A percentile compares a stretch with the other conserved stretches of the same genome.
Conservation (phyloP, 352 stramenopile species). For the Elongisporangium prolatum region DNA sequence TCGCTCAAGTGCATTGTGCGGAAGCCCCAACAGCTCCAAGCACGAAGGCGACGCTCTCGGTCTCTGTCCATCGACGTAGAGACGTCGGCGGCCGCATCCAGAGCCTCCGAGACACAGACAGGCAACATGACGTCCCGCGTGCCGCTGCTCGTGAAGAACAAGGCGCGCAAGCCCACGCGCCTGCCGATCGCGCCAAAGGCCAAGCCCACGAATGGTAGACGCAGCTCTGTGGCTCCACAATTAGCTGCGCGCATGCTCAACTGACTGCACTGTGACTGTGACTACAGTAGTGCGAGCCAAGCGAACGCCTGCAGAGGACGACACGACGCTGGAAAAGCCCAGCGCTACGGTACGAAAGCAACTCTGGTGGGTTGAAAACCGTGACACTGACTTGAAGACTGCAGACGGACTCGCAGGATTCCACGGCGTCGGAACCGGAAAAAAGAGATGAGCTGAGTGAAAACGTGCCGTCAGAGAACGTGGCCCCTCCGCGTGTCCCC, state of each 20-base stretch:
- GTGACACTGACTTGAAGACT: background rate
- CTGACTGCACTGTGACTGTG: background rate
- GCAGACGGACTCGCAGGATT: background rate
- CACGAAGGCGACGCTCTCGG: background rate
- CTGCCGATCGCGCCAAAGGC: slow-evolving; percentile 60
- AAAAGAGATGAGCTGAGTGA: background rate
- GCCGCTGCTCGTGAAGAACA: slow-evolving; percentile 70
- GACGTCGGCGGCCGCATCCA: background rate
- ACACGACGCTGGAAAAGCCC: slow-evolving; percentile 1
- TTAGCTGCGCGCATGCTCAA: background rate
- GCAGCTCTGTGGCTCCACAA: background rate
- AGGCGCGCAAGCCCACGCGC: slow-evolving; percentile 61
- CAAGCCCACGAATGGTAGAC: slow-evolving; percentile 59
- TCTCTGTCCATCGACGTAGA: background rate
- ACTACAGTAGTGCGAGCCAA: slow-evolving; percentile 21
- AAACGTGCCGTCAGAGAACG: background rate
- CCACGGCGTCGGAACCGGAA: background rate
- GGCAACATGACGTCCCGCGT: slow-evolving; percentile 58
- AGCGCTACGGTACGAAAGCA: background rate
- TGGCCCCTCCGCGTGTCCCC: slow-evolving; percentile 8
- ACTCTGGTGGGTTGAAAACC: background rate
- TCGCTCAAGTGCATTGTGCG: slow-evolving; percentile 8
- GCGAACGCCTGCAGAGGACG: slow-evolving; percentile 9
- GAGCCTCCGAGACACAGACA: background rate
- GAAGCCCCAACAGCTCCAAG: background rate